Percentiles rank a stretch among this genome's conserved stretches.
These are phyloP conservation scores for Nectriaceae sp. DNA, from an alignment of 2,329 filamentous ascomycete species.

Conservation along the genomic window DNA sequence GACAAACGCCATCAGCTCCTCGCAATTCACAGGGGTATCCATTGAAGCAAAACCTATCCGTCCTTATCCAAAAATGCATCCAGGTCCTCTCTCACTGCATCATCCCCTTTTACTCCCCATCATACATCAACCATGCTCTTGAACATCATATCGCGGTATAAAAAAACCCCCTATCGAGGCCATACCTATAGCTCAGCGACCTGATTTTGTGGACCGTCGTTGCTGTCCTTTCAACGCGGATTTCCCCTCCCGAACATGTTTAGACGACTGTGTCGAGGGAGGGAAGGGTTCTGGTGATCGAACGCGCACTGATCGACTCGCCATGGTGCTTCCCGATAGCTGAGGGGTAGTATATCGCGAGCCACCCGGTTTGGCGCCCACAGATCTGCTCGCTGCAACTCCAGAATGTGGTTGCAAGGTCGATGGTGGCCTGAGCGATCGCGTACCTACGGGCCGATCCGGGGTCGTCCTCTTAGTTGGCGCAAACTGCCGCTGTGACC, in stretches of 20 bases:
- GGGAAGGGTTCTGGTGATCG: constrained; percentile 24
- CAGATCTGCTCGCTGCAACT: constrained; percentile 17
- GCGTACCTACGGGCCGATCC: constrained; percentile 10
- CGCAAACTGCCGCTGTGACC: constrained; percentile 6
- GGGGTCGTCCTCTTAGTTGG: constrained; percentile 2
- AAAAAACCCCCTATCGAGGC: too few relatives aligned
- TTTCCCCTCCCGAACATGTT: not conserved
- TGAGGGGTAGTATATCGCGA: constrained; percentile 16
- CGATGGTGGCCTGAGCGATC: constrained; percentile 9
- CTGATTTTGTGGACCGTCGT: constrained; percentile 9
- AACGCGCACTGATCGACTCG: constrained; percentile 25
- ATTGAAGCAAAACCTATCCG: constrained; percentile 13
- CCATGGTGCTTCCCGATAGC: constrained; percentile 9
- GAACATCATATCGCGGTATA: too few relatives aligned
- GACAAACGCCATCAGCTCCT: constrained; percentile 23
- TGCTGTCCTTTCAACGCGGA: constrained; percentile 2
- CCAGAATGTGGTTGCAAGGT: constrained; percentile 9
- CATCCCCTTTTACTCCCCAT: too few relatives aligned
- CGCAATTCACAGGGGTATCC: constrained; percentile 26
- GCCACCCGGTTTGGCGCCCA: constrained; percentile 17
- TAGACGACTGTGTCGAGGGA: not conserved
- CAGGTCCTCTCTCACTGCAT: constrained; percentile 2
- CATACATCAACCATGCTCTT: too few relatives aligned
- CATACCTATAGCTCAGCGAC: too few relatives aligned
- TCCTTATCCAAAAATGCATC: constrained; percentile 9